Evolutionary conservation across 176 grass and related monocot genomes (phyloP), one percentile per base, ranked within the genome.

Genomic region (Triticum monococcum): DNA sequence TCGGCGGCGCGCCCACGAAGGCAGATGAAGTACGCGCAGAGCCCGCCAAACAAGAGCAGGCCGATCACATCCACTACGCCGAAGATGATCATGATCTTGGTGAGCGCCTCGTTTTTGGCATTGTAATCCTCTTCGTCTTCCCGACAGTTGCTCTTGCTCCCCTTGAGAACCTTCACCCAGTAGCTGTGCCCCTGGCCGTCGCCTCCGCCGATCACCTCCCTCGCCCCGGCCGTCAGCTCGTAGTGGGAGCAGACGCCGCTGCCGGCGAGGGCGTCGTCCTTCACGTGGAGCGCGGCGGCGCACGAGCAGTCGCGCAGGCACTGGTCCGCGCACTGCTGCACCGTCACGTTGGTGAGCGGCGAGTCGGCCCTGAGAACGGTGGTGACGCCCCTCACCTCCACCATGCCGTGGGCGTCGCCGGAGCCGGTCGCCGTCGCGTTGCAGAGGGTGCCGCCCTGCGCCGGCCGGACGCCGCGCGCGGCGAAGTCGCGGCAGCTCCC

Each of bases 401-500:
- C 60, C 89, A 90, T 90, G 17, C 52, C 52, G 38, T 64, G 20
- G 24, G 1, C 20, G 14, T 22, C 50, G 20, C 20, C 48, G 24
- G 48, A 70, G 57, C 77, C 26, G 72, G 30, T 54, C 81, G 73
- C 12, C 68, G 41, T 46, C 62, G 23, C 80, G 56, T 83, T 78
- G 84, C 74, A 79, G 52, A 16, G 12, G n/a, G 2, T 23, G 48
- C 40, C 4, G 30, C 5, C 32, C 41, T 11, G n/a, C 33, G 57
- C 24, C 33, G 68, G 67, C 74, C 3, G 1, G 33, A 83, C 43
- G 12, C 80, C 43, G 74, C 82, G 82, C 9, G 24, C 25, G 46
- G 87, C 10, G 84, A 89, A 81, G 54, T 82, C 71, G 26, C 57
- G 30, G 84, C 89, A 88, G 13, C 67, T 79, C 8, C 89, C 89